Evolutionary conservation across 768 basidiomycete genomes (phyloP), one percentile per base, ranked within the genome.

Genomic region (Lactifluus subvellereus): DNA sequence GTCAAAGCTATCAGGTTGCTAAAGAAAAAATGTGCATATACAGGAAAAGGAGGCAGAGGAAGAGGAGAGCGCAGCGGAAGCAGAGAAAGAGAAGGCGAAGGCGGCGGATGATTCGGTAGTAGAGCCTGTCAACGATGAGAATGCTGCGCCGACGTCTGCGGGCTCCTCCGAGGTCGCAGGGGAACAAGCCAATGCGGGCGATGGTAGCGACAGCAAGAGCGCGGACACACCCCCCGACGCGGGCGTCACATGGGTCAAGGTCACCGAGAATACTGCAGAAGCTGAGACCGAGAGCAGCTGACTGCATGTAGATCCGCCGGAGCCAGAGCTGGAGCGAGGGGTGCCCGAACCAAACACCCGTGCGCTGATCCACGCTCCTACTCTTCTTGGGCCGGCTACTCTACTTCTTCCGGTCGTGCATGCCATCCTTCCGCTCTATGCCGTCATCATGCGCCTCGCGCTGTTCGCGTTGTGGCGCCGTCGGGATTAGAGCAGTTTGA

Each of bases 21-120:
- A 57, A 54, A 27, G 2, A 27, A 27, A 27, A 27, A 2, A 43
- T 54, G 50, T 54, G 55, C 83, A 71, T 82, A 81, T 80, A 61
- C 80, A 80, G 70, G 83, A 85, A 73, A 81, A 82, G 54, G 84
- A 83, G 71, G 77, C 81, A 55, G 84, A 88, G 72, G 83, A 84
- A 74, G 85, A 86, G 69, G 84, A 88, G 66, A 78, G 82, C 70
- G 84, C 84, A 73, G 75, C 77, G 57, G 81, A 75, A 68, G 76
- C 72, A 65, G 79, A 77, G 67, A 68, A 76, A 22, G 73, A 74
- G 67, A 74, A 75, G 40, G 60, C 60, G 27, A 67, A 66, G 54
- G 55, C 68, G 22, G 68, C 67, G 22, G 71, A 61, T 48, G 60
- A 66, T 52, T 47, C 68, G 27, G 57, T 65, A 60, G 66, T 59